Conservation (phyloP, 2,329 filamentous ascomycete species). For the Trichophyton benhamiae region DNA sequence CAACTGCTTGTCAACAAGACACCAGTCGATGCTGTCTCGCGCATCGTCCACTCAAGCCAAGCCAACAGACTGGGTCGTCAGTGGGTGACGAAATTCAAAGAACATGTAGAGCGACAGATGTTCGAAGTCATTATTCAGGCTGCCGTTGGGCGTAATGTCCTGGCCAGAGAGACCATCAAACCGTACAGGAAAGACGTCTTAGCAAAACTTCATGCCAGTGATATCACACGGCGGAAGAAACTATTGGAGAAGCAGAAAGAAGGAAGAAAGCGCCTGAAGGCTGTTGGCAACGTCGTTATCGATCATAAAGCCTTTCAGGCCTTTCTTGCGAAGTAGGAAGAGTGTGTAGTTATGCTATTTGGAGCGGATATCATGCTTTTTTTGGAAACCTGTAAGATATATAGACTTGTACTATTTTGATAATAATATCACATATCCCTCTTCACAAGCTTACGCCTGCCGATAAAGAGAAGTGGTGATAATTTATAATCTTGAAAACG, state of each 20-base stretch:
- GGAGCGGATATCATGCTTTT: neutral
- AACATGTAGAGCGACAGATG: constrained; percentile 93
- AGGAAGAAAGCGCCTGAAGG: constrained; percentile 72
- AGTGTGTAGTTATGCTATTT: constrained; percentile 15
- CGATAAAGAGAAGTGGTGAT: no score
- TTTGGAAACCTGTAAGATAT: neutral
- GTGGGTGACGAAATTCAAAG: constrained; percentile 94
- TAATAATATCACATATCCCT: neutral
- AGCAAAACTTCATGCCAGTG: constrained; percentile 82
- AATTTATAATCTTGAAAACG: no score
- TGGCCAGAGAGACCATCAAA: constrained; percentile 90
- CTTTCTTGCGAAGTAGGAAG: constrained; percentile 65
- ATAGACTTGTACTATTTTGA: neutral
- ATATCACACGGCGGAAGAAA: constrained; percentile 71
- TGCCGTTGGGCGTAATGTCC: constrained; percentile 64
- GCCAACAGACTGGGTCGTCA: constrained; percentile 65
- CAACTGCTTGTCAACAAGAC: constrained; percentile 87
- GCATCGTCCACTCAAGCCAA: constrained; percentile 74
- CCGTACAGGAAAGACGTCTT: constrained; percentile 93
- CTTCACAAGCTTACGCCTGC: neutral
- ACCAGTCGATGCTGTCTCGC: constrained; percentile 87
- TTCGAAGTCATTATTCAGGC: constrained; percentile 96
- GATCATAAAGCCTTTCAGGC: constrained; percentile 91
- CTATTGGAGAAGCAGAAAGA: constrained; percentile 94
- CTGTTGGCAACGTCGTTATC: constrained; percentile 78